phyloP scores from a whole-genome alignment of 345 rosid species.

The Populus nigra region DNA sequence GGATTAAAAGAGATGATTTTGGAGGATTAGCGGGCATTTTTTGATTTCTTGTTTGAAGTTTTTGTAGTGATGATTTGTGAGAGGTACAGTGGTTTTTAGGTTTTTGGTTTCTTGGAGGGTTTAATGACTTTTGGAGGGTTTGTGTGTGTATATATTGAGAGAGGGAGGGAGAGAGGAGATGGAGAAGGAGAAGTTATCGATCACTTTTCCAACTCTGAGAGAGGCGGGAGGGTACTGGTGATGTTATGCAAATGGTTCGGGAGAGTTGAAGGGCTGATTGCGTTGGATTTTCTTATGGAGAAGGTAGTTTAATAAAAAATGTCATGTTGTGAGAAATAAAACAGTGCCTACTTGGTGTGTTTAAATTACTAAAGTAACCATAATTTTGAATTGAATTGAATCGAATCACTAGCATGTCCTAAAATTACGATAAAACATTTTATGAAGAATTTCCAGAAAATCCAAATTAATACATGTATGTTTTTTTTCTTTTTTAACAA shows the following conservation, averaged over 20 bases:
- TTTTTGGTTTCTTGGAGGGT: neutral
- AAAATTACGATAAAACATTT: too few relatives aligned
- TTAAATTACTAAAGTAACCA: conserved; percentile 11
- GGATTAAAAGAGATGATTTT: conserved; percentile 32
- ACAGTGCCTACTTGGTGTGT: neutral
- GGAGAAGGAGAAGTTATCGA: conserved; percentile 11
- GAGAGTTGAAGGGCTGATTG: neutral
- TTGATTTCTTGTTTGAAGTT: too few relatives aligned
- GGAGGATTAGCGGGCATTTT: conserved; percentile 30
- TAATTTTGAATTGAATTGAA: neutral
- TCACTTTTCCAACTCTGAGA: neutral
- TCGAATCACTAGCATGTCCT: neutral
- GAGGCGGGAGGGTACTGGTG: neutral
- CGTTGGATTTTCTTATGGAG: conserved; percentile 1
- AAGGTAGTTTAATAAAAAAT: neutral
- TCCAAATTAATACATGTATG: neutral
- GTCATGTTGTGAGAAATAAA: conserved; percentile 10
- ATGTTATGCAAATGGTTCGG: neutral
- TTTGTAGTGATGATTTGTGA: neutral
- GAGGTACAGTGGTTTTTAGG: neutral
- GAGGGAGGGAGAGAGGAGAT: conserved; percentile 9
- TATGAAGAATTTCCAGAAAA: too few relatives aligned
- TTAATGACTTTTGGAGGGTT: neutral
- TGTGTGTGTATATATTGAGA: neutral
- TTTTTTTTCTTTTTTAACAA: neutral